A percentile compares a stretch with the other conserved stretches of the same genome.
Conservation (phyloP, 352 stramenopile genomes). For the Phytophthora multivora region DNA sequence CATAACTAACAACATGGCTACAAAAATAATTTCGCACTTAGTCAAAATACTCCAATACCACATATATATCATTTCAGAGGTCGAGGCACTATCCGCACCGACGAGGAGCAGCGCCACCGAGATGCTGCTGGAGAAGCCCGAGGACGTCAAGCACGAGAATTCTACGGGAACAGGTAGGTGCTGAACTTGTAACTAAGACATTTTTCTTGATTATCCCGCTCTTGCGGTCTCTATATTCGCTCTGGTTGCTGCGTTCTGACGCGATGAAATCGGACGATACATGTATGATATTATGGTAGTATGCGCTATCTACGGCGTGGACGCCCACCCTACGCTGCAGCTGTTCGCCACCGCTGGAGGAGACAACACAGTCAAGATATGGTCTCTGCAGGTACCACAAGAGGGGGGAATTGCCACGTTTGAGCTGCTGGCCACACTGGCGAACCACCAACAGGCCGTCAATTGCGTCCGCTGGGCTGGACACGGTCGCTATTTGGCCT, state of each 20-base stretch:
- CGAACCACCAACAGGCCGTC: conserved; percentile 84
- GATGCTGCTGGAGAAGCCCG: conserved; percentile 87
- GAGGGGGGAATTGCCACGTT: conserved; percentile 66
- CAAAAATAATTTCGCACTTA: neutral
- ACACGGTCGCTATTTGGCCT: conserved; percentile 82
- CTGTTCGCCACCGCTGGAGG: conserved; percentile 82
- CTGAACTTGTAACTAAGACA: neutral
- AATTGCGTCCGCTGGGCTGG: conserved; percentile 87
- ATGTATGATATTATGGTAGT: conserved; percentile 28
- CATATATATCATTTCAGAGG: neutral
- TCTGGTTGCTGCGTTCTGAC: conserved; percentile 11
- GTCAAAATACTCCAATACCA: neutral
- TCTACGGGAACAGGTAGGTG: conserved; percentile 61
- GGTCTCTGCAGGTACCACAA: conserved; percentile 51
- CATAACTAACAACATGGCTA: conserved; percentile 10
- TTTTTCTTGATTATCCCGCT: neutral
- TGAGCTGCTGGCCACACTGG: conserved; percentile 80
- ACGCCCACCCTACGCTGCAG: conserved; percentile 74
- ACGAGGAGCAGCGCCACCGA: conserved; percentile 6
- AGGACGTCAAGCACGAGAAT: conserved; percentile 79
- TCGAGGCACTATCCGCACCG: neutral
- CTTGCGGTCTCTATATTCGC: neutral
- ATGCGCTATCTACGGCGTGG: conserved; percentile 84
- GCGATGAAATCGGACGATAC: neutral
- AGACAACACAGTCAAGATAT: conserved; percentile 87